Percentiles rank a stretch among this genome's conserved stretches.
phyloP scores from a whole-genome alignment of 495 filamentous ascomycete genomes.

The Bacidia rubella region DNA sequence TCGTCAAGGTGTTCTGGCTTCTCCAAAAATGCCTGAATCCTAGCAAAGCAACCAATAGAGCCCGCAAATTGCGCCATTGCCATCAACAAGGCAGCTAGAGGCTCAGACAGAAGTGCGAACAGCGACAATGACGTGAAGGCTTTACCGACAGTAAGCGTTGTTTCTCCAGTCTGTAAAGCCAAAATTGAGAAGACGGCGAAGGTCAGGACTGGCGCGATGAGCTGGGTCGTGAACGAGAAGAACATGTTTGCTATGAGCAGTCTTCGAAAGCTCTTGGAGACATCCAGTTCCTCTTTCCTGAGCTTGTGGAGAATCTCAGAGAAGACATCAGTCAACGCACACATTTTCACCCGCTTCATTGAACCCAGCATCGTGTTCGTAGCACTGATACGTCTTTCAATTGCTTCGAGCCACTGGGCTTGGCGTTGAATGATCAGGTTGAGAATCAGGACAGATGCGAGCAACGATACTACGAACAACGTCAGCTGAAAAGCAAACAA shows the following conservation, averaged over 20 bases:
- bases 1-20: conserved; percentile 28
- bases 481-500: neutral
- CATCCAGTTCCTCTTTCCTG: conserved; percentile 42
- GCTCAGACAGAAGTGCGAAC: conserved; percentile 43
- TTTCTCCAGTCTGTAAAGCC: conserved; percentile 29
- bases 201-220: conserved; percentile 38
- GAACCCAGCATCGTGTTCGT: conserved; percentile 39
- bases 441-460: conserved; percentile 30
- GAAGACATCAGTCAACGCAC: conserved; percentile 36
- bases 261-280: conserved; percentile 41
- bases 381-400: conserved; percentile 36
- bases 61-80: conserved; percentile 38
- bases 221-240: conserved; percentile 28
- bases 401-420: conserved; percentile 38
- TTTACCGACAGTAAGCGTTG: conserved; percentile 34
- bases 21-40: conserved; percentile 46
- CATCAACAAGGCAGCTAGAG: conserved; percentile 43
- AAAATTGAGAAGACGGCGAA: conserved; percentile 38
- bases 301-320: conserved; percentile 32
- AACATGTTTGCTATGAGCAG: conserved; percentile 42
- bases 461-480: conserved; percentile 23
- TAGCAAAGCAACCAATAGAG: conserved; percentile 41
- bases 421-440: conserved; percentile 34
- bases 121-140: conserved; percentile 49
- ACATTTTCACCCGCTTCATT: conserved; percentile 52